Conservation (phyloP, 2,329 filamentous ascomycete species). For the Davidsoniella neocaledoniae region DNA sequence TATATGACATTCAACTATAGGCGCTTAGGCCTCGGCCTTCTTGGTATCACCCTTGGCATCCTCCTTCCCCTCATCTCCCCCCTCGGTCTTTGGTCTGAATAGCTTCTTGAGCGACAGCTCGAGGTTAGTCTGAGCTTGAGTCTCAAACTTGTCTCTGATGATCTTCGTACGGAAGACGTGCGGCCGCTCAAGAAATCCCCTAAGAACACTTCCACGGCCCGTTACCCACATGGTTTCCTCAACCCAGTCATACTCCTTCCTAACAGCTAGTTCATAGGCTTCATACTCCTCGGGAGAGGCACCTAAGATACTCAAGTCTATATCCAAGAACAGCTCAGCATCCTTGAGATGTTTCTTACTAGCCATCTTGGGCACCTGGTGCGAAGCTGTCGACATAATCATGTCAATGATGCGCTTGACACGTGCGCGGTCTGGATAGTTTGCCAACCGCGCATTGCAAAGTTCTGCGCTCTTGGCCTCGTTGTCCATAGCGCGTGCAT, state of each 20-base stretch:
- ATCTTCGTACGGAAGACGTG: slow-evolving; percentile 7
- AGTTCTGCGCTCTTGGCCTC: slow-evolving; percentile 20
- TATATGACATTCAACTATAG: too few species aligned
- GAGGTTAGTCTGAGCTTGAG: slow-evolving; percentile 1
- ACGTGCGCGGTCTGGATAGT: neutral
- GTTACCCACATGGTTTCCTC: slow-evolving; percentile 3
- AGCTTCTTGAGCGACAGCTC: neutral
- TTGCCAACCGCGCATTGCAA: neutral
- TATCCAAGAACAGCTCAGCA: slow-evolving; percentile 12
- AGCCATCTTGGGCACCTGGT: slow-evolving; percentile 5
- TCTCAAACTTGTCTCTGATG: slow-evolving; percentile 8
- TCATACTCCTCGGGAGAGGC: slow-evolving; percentile 3
- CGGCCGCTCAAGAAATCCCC: slow-evolving; percentile 3
- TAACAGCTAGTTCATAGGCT: slow-evolving; percentile 10
- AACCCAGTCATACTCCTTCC: slow-evolving; percentile 11
- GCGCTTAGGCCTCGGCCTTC: too few species aligned
- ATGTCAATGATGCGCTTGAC: slow-evolving; percentile 7
- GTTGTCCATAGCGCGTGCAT: slow-evolving; percentile 11
- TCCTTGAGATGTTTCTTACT: slow-evolving; percentile 5
- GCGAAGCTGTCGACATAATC: slow-evolving; percentile 6
- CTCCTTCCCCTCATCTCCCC: neutral
- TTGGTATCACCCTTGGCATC: too few species aligned
- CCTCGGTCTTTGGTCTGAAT: neutral
- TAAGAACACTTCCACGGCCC: slow-evolving; percentile 2
- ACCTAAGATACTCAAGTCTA: slow-evolving; percentile 9